Conservation (phyloP, 2,329 filamentous ascomycete genomes). For the Diaporthe ilicicola region DNA sequence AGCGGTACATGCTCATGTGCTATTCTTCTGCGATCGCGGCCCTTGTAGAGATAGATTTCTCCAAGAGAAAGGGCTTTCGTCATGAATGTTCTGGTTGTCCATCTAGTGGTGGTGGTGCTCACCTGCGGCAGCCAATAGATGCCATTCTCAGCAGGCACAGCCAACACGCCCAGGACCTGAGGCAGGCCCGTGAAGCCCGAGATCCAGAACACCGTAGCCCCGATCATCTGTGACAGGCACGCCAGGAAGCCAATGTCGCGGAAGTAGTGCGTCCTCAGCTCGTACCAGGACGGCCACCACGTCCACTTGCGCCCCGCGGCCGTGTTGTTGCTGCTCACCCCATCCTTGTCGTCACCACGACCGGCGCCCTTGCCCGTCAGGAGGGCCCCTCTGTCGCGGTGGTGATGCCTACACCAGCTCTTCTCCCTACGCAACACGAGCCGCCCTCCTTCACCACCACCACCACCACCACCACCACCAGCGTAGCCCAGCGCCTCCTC, state of each 20-base stretch:
- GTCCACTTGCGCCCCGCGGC: constrained; percentile 52
- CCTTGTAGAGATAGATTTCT: too few species aligned
- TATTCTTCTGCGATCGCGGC: neutral
- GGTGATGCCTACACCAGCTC: constrained; percentile 35
- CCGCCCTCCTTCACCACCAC: neutral
- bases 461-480: constrained; percentile 31
- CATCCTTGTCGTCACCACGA: neutral
- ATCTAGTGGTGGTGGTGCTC: constrained; percentile 36
- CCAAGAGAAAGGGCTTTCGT: too few species aligned
- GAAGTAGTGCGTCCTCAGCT: constrained; percentile 67
- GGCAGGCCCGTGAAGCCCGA: constrained; percentile 68
- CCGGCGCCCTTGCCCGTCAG: neutral
- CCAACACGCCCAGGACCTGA: constrained; percentile 60
- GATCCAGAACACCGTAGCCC: constrained; percentile 72
- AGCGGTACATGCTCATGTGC: neutral
- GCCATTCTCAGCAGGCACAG: constrained; percentile 55
- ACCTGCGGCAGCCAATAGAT: constrained; percentile 70
- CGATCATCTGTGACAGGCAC: constrained; percentile 62
- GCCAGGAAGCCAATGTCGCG: constrained; percentile 71
- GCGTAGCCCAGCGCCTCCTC: constrained; percentile 55
- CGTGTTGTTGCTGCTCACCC: neutral
- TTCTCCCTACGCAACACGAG: constrained; percentile 16
- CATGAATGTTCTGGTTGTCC: neutral
- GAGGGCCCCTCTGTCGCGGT: constrained; percentile 28
- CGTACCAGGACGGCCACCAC: constrained; percentile 67